phyloP scores from a whole-genome alignment of 495 filamentous ascomycete genomes.

The Cercophora scortea region DNA sequence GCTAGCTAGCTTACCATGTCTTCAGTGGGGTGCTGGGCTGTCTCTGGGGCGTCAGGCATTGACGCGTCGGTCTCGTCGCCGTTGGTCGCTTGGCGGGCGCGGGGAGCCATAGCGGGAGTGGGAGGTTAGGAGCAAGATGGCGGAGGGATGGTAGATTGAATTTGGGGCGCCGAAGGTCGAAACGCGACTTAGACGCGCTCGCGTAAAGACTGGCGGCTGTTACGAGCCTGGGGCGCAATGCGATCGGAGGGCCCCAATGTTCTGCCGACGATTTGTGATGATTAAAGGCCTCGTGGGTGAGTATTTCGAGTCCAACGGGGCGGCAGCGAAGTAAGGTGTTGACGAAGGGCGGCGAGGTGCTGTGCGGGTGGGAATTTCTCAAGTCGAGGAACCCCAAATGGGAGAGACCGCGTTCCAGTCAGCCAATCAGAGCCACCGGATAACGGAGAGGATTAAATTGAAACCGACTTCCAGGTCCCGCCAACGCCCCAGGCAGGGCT shows the following conservation, averaged over 20 bases:
- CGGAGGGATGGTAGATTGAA: neutral
- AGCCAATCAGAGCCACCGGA: constrained; percentile 20
- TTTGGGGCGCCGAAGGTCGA: neutral
- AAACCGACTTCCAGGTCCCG: neutral
- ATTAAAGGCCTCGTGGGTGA: constrained; percentile 12
- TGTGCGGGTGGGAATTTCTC: constrained; percentile 24
- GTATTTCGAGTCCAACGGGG: constrained; percentile 6
- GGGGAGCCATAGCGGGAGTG: constrained; percentile 50
- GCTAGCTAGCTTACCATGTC: constrained; percentile 35
- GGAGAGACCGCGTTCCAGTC: constrained; percentile 21
- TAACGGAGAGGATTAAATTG: constrained; percentile 11
- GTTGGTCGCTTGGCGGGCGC: constrained; percentile 30
- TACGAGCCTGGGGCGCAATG: too few species aligned
- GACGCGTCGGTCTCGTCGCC: constrained; percentile 46
- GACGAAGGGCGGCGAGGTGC: constrained; percentile 20
- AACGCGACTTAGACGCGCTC: constrained; percentile 36
- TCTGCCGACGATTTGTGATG: constrained; percentile 14
- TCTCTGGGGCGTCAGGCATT: constrained; percentile 55
- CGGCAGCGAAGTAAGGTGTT: constrained; percentile 12
- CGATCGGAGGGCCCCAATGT: neutral
- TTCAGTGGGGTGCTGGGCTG: constrained; percentile 24
- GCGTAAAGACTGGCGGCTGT: neutral
- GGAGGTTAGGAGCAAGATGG: constrained; percentile 1
- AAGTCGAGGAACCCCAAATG: constrained; percentile 23
- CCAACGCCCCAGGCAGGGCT: too few species aligned